Percentiles rank a stretch among this genome's conserved stretches.
phyloP scores from a whole-genome alignment of 345 rosid genomes.

The Diplotaxis tenuifolia region DNA sequence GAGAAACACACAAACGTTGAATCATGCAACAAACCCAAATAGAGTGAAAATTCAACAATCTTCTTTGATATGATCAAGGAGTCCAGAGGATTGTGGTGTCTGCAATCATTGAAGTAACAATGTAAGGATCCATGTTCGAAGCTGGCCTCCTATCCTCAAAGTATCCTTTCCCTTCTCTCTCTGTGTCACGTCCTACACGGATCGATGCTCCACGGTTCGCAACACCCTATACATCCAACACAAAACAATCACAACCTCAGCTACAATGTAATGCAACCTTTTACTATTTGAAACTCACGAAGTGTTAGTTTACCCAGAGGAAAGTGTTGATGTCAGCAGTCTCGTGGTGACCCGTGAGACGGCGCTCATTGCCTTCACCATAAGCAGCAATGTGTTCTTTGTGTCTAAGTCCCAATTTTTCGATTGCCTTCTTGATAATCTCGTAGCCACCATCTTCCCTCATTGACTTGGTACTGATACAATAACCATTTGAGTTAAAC shows the following conservation, averaged over 20 bases:
- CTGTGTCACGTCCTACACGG: conserved; percentile 78
- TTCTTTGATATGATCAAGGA: conserved; percentile 35
- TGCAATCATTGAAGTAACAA: conserved; percentile 85
- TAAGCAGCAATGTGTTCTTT: conserved; percentile 87
- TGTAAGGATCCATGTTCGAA: conserved; percentile 90
- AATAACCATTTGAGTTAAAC: neutral
- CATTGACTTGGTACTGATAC: conserved; percentile 74
- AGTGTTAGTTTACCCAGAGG: conserved; percentile 53
- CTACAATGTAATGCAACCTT: neutral
- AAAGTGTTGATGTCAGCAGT: conserved; percentile 81
- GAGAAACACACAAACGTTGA: conserved; percentile 23
- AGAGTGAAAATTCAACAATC: neutral
- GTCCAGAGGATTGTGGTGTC: conserved; percentile 76
- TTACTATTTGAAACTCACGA: neutral
- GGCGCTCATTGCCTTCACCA: conserved; percentile 90
- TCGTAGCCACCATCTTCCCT: conserved; percentile 71
- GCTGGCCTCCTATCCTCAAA: conserved; percentile 89
- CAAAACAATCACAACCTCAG: neutral
- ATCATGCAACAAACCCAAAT: conserved; percentile 6
- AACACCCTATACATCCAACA: conserved; percentile 53
- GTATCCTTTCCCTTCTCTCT: conserved; percentile 73
- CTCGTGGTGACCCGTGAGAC: conserved; percentile 83
- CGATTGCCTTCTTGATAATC: conserved; percentile 76
- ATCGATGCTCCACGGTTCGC: conserved; percentile 87
- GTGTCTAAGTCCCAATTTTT: conserved; percentile 78